A percentile compares a stretch with the other conserved stretches of the same genome.
Evolutionary conservation across 495 filamentous ascomycete genomes (phyloP).

Genomic region (Lasiosphaeris hirsuta): DNA sequence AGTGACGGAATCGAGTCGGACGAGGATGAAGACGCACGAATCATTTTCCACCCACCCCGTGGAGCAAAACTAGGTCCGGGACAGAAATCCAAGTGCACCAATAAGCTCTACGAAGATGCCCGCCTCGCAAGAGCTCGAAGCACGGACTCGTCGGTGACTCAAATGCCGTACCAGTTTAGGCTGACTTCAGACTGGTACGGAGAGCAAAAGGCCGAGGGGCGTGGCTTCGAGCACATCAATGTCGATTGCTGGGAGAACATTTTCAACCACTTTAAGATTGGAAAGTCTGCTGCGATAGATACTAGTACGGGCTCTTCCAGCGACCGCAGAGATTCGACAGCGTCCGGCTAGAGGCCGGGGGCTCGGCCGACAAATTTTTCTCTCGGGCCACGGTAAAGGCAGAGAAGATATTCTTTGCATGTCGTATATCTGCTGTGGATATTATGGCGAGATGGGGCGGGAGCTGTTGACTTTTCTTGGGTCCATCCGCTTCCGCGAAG

Average conservation of each 20-base stretch:
- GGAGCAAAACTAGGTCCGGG: conserved; percentile 16
- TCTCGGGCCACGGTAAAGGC: too few species aligned
- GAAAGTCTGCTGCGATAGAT: not conserved
- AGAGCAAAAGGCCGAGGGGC: conserved; percentile 38
- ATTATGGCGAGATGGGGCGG: too few species aligned
- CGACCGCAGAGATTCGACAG: not conserved
- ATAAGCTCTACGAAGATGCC: conserved; percentile 39
- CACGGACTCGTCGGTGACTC: conserved; percentile 6
- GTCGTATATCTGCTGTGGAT: too few species aligned
- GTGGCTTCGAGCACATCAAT: conserved; percentile 37
- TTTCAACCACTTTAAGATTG: conserved; percentile 26
- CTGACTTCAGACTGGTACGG: conserved; percentile 45
- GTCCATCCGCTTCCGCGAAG: too few species aligned
- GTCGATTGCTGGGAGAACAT: conserved; percentile 37
- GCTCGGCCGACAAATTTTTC: too few species aligned
- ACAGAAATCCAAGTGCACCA: conserved; percentile 32
- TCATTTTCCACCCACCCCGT: conserved; percentile 44
- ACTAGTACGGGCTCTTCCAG: not conserved
- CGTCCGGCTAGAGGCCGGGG: conserved; percentile 5
- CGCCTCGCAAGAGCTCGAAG: conserved; percentile 18
- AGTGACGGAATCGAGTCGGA: conserved; percentile 6
- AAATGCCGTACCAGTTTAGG: conserved; percentile 36
- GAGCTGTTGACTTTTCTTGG: too few species aligned
- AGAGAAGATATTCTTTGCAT: too few species aligned
- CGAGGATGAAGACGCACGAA: conserved; percentile 26